phyloP scores from a whole-genome alignment of 768 basidiomycete species.

The Aureoboletus auriporus region DNA sequence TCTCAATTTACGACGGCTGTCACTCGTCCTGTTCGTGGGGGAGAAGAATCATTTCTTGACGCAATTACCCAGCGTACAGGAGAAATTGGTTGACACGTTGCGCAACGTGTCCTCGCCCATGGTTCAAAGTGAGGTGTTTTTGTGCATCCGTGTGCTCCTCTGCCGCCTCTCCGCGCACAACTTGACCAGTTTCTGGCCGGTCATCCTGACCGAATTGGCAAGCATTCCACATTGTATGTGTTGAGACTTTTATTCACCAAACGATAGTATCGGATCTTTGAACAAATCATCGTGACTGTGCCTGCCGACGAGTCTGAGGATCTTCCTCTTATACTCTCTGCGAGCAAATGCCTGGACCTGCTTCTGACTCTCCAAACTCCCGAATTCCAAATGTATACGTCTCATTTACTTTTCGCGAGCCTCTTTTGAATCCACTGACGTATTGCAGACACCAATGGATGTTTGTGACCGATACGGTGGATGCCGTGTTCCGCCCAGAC shows the following conservation, averaged over 20 bases:
- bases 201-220: conserved; percentile 88
- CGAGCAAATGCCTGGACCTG: conserved; percentile 91
- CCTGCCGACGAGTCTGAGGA: conserved; percentile 85
- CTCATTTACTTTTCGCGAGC: neutral
- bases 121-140: conserved; percentile 92
- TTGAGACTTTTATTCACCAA: neutral
- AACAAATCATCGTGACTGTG: conserved; percentile 64
- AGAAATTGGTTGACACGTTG: conserved; percentile 91
- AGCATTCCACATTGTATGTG: conserved; percentile 16
- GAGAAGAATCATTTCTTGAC: conserved; percentile 90
- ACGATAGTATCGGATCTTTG: conserved; percentile 84
- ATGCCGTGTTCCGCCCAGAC: conserved; percentile 86
- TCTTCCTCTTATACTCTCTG: conserved; percentile 76
- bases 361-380: conserved; percentile 92
- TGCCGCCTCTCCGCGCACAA: conserved; percentile 91
- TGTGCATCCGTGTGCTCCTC: conserved; percentile 87
- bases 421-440: conserved; percentile 5
- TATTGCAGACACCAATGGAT: conserved; percentile 88
- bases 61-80: conserved; percentile 91
- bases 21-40: conserved; percentile 80
- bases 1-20: conserved; percentile 80
- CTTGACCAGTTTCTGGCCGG: conserved; percentile 94
- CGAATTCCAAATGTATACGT: conserved; percentile 89
- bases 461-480: conserved; percentile 96
- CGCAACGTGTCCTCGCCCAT: conserved; percentile 74